Conservation (phyloP, 139 green algal species). For the Marvania coccoides region DNA sequence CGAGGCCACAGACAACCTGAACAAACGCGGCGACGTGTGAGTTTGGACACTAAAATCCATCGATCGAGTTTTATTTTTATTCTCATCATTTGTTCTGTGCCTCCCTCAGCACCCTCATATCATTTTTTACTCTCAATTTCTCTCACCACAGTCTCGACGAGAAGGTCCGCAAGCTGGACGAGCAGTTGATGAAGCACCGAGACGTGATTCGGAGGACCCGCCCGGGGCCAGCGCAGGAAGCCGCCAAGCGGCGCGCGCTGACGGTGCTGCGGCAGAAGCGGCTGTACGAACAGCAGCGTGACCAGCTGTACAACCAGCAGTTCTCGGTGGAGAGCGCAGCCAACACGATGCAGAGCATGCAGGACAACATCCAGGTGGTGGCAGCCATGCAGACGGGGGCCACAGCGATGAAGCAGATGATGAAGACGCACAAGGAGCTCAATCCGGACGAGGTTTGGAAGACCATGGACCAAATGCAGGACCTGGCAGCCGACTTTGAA, state of each 20-base stretch:
- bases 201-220: constrained; percentile 79
- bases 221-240: constrained; percentile 83
- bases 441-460: constrained; percentile 94
- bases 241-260: constrained; percentile 80
- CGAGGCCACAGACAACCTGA: constrained; percentile 53
- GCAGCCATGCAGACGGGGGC: constrained; percentile 66
- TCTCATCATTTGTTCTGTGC: background rate
- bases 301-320: constrained; percentile 91
- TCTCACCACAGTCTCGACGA: constrained; percentile 66
- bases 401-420: constrained; percentile 79
- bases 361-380: constrained; percentile 25
- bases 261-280: constrained; percentile 92
- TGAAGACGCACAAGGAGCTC: constrained; percentile 84
- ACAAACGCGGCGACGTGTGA: constrained; percentile 44
- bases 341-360: constrained; percentile 41
- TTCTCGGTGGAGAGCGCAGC: constrained; percentile 92
- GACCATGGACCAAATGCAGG: constrained; percentile 90
- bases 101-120: background rate
- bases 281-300: constrained; percentile 89
- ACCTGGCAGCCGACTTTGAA: constrained; percentile 81
- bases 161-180: constrained; percentile 92
- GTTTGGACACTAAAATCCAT: background rate
- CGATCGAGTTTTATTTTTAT: background rate
- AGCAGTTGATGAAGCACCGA: constrained; percentile 78
- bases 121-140: background rate